These are phyloP conservation scores for Mollisiaceae sp. DNA, from an alignment of 2,329 filamentous ascomycete species.

Conservation along the genomic window DNA sequence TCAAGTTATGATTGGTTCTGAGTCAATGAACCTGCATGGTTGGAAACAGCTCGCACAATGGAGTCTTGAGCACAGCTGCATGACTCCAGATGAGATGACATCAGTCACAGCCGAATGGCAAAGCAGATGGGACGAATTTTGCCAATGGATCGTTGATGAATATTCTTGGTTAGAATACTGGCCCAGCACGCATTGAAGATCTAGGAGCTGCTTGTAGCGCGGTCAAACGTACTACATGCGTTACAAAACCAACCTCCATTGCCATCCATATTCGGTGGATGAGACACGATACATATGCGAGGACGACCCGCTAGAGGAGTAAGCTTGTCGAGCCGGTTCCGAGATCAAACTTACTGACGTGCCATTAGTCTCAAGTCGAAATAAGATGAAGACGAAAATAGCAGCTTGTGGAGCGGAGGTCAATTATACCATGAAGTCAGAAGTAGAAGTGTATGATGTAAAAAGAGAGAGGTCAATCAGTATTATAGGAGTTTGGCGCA, in stretches of 20 bases:
- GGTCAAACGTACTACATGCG: not conserved
- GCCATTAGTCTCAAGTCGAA: not conserved
- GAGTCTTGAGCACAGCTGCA: slow-evolving; percentile 66
- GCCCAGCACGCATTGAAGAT: slow-evolving; percentile 28
- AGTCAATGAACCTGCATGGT: slow-evolving; percentile 69
- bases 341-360: not conserved
- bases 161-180: slow-evolving; percentile 40
- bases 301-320: not conserved
- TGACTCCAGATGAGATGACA: slow-evolving; percentile 51
- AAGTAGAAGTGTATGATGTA: too few species aligned
- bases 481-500: not conserved
- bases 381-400: too few species aligned
- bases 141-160: slow-evolving; percentile 54
- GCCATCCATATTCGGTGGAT: not conserved
- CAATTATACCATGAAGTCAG: too few species aligned
- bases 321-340: not conserved
- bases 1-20: slow-evolving; percentile 72
- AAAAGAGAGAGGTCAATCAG: not conserved
- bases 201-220: slow-evolving; percentile 10
- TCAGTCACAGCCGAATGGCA: slow-evolving; percentile 53
- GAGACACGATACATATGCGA: not conserved
- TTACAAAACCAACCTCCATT: not conserved
- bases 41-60: slow-evolving; percentile 72
- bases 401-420: too few species aligned
- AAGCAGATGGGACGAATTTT: slow-evolving; percentile 62